phyloP scores from a whole-genome alignment of 441 rosid genomes.

The Corymbia calophylla region DNA sequence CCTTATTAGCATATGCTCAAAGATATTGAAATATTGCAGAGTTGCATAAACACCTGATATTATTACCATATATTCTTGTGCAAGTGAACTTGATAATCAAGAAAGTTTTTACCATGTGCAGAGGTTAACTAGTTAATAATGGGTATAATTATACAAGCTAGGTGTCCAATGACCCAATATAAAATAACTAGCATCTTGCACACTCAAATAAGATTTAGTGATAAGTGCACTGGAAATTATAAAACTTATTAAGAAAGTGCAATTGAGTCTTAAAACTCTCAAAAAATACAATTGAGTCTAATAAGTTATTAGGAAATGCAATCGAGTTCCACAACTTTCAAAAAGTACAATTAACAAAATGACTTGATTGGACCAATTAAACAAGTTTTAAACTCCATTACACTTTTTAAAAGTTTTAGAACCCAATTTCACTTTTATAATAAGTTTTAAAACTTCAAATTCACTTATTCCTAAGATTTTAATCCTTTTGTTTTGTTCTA shows the following conservation, averaged over 20 bases:
- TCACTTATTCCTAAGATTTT: background rate
- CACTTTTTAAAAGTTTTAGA: no score
- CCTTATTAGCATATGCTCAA: background rate
- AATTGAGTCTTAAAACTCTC: background rate
- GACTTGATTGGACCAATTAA: fast-evolving
- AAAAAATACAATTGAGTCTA: background rate
- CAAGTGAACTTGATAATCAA: background rate
- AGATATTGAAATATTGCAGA: no score
- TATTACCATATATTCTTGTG: background rate
- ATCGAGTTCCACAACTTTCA: fast-evolving
- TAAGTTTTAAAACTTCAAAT: fast-evolving
- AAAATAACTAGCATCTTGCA: background rate
- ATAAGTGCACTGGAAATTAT: fast-evolving
- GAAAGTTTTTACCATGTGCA: background rate
- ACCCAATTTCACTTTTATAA: fast-evolving
- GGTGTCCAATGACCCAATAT: background rate
- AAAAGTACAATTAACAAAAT: no score
- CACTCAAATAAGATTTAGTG: background rate
- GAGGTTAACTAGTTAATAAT: background rate
- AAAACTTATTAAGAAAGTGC: no score
- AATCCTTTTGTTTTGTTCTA: no score
- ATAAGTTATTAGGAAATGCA: no score
- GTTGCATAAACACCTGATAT: background rate
- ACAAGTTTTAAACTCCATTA: no score
- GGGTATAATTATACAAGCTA: background rate